Conservation (phyloP, 768 basidiomycete species). For the Russula sp. region DNA sequence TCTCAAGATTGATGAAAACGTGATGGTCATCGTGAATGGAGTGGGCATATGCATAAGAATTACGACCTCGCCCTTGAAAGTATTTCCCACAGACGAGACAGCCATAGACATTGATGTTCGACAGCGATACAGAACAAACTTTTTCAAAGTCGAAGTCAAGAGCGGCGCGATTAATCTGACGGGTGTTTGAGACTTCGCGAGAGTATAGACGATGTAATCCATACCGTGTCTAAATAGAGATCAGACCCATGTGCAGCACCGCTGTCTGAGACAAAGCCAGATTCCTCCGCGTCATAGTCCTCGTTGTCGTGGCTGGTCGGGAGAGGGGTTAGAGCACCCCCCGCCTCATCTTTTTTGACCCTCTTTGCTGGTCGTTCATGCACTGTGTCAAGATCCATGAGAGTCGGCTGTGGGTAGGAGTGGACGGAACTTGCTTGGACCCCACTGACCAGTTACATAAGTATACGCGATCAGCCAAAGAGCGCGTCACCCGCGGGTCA, state of each 20-base stretch:
- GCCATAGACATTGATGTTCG: conserved; percentile 96
- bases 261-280: conserved; percentile 25
- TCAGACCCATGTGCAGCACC: conserved; percentile 53
- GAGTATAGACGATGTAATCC: conserved; percentile 27
- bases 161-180: conserved; percentile 78
- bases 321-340: background rate
- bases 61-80: conserved; percentile 93
- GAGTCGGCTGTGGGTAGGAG: background rate
- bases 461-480: background rate
- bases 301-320: conserved; percentile 1
- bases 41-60: conserved; percentile 92
- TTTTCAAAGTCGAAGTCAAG: conserved; percentile 99
- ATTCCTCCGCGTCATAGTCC: conserved; percentile 25
- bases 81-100: conserved; percentile 98
- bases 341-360: conserved; percentile 6
- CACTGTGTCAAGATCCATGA: conserved; percentile 3
- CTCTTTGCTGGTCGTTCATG: conserved; percentile 23
- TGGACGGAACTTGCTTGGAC: background rate
- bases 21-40: conserved; percentile 98
- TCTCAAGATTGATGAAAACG: conserved; percentile 94
- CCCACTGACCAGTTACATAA: conserved; percentile 6
- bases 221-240: conserved; percentile 89
- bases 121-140: conserved; percentile 92
- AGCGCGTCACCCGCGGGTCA: background rate
- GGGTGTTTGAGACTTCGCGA: conserved; percentile 6